Evolutionary conservation across 805 yeast species (phyloP).

Genomic region (Yamadazyma akitaensis): DNA sequence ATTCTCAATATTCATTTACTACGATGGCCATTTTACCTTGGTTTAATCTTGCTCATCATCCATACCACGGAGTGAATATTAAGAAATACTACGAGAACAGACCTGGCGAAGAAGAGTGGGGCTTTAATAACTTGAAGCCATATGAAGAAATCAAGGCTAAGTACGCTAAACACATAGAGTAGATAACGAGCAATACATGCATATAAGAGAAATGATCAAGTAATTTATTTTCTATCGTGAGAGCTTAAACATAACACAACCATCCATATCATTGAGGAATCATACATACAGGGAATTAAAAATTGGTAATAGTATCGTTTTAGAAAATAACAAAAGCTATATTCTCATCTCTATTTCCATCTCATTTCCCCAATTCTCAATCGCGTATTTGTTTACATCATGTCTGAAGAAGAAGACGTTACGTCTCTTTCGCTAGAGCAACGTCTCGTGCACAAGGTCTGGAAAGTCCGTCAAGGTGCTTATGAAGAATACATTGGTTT

Average conservation of each 20-base stretch:
- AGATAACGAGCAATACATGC: slow-evolving; percentile 3
- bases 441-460: slow-evolving; percentile 62
- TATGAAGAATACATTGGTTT: slow-evolving; percentile 61
- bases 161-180: slow-evolving; percentile 14
- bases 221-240: not conserved
- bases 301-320: too few species aligned
- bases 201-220: not conserved
- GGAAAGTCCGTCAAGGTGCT: slow-evolving; percentile 85
- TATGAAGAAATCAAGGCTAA: slow-evolving; percentile 45
- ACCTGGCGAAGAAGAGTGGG: slow-evolving; percentile 60
- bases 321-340: too few species aligned
- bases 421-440: slow-evolving; percentile 63
- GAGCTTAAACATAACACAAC: too few species aligned
- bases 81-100: slow-evolving; percentile 55
- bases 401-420: slow-evolving; percentile 51
- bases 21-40: slow-evolving; percentile 65
- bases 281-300: too few species aligned
- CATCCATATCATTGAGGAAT: too few species aligned
- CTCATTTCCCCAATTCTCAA: not conserved
- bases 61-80: slow-evolving; percentile 75
- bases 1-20: slow-evolving; percentile 68
- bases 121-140: slow-evolving; percentile 47
- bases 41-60: slow-evolving; percentile 80
- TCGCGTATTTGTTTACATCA: slow-evolving; percentile 12
- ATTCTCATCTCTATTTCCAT: not conserved